Evolutionary conservation across 768 basidiomycete genomes (phyloP), one percentile per base, ranked within the genome.

Genomic region (Kwoniella sp.): DNA sequence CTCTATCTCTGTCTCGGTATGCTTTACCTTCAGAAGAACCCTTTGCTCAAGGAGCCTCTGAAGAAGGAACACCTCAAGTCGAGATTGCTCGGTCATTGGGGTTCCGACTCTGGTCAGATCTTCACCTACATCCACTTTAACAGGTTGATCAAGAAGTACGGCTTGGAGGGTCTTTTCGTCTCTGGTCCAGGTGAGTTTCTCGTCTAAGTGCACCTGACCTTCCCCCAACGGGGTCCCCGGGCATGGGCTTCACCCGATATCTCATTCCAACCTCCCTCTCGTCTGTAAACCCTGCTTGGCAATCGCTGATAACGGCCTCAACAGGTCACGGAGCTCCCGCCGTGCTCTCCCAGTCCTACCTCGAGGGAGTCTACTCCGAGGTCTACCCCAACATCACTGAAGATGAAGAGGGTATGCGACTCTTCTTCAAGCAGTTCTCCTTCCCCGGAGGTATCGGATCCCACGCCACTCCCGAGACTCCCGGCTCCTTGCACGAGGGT

Each of bases 401-500:
- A 41, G 69, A 75, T 38, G 58, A 55, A 5, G 70, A 71, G n/a
- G 79, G 79, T 17, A 54, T 78, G 65, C 63, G 80, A 77, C 69
- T 68, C 69, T 87, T 93, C 72, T 86, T 92, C 70, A 84, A 87
- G 9, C 83, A 84, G 48, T 95, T 94, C 83, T 91, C 89, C 58
- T 86, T 85, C 58, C 92, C 92, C 0, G 89, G 90, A 28, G 92
- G 92, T 30, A 75, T 74, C 66, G 77, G 77, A n/a, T 75, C 73
- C 17, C 79, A 80, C 55, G 77, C 75, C 15, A 90, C 92, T 64
- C 90, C 93, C 0, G 87, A 91, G 78, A 92, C 90, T 1, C 92
- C 92, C 17, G 92, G 93, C 5, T 85, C 86, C 3, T 92, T 95
- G 66, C 93, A 95, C 73, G 93, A 95, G 81, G 93, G 93, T 60